These are phyloP conservation scores for Prosopis cineraria DNA, from an alignment of 306 rosid genomes.

Conservation along the genomic window DNA sequence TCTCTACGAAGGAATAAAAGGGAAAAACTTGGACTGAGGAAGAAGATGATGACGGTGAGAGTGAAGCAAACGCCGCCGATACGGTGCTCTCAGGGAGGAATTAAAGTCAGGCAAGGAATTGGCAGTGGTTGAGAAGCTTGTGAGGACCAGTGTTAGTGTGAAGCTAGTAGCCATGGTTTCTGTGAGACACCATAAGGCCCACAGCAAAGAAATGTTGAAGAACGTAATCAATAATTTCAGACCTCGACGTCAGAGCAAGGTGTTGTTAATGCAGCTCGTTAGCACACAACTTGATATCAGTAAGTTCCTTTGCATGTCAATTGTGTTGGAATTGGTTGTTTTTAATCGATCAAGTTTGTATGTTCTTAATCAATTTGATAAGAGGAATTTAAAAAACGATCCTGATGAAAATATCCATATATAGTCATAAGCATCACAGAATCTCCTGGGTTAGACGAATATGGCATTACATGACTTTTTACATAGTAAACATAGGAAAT, in stretches of 20 bases:
- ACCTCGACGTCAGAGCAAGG: slow-evolving; percentile 9
- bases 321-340: no score
- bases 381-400: no score
- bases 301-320: no score
- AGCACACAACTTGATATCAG: slow-evolving; percentile 41
- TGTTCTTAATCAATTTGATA: no score
- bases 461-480: no score
- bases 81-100: slow-evolving; percentile 11
- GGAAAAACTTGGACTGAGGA: neutral
- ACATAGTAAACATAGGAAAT: no score
- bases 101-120: neutral
- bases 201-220: neutral
- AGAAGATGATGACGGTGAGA: neutral
- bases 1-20: neutral
- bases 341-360: no score
- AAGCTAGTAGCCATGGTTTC: slow-evolving; percentile 36
- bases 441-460: no score
- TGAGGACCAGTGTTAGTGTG: neutral
- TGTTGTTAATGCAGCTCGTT: slow-evolving; percentile 48
- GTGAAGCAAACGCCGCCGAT: slow-evolving; percentile 19
- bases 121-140: neutral
- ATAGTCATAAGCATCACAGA: no score
- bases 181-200: slow-evolving; percentile 18
- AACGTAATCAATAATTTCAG: slow-evolving; percentile 18
- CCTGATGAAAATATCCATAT: no score